These are phyloP conservation scores for Venturia asperata DNA, from an alignment of 2,329 filamentous ascomycete species.

Conservation along the genomic window DNA sequence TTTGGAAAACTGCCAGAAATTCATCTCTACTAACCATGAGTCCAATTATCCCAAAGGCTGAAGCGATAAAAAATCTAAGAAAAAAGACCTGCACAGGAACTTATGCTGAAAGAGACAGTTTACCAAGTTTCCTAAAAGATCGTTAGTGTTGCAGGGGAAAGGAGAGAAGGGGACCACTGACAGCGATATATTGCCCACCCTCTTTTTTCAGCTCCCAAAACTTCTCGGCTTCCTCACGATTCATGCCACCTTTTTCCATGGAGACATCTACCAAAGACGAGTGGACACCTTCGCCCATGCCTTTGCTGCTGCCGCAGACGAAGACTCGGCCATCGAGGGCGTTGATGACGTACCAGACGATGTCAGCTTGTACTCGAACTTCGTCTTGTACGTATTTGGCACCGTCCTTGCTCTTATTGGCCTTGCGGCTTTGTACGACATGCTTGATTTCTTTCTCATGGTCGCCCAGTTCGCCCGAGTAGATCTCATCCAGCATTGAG, in stretches of 20 bases:
- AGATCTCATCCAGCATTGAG: slow-evolving; percentile 88
- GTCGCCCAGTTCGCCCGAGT: slow-evolving; percentile 92
- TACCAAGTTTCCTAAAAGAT: slow-evolving; percentile 12
- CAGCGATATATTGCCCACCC: slow-evolving; percentile 90
- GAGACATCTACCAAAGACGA: slow-evolving; percentile 80
- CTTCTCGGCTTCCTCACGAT: slow-evolving; percentile 68
- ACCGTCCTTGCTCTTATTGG: slow-evolving; percentile 54
- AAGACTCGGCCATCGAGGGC: slow-evolving; percentile 92
- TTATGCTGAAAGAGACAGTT: no score
- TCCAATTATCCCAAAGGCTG: no score
- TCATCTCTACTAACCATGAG: no score
- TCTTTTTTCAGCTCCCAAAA: slow-evolving; percentile 93
- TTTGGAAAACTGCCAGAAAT: no score
- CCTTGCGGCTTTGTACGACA: slow-evolving; percentile 48
- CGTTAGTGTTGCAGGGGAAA: background rate
- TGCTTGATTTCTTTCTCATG: slow-evolving; percentile 58
- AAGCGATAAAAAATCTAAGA: no score
- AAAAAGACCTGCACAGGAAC: no score
- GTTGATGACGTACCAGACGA: slow-evolving; percentile 99
- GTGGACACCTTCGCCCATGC: slow-evolving; percentile 97
- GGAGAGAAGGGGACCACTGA: slow-evolving; percentile 26
- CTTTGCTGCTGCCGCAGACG: slow-evolving; percentile 89
- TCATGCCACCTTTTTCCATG: slow-evolving; percentile 85
- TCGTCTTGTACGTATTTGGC: slow-evolving; percentile 95
- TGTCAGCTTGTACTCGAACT: slow-evolving; percentile 79